Conservation (phyloP, 768 basidiomycete species). For the Tricholoma saponaceum region DNA sequence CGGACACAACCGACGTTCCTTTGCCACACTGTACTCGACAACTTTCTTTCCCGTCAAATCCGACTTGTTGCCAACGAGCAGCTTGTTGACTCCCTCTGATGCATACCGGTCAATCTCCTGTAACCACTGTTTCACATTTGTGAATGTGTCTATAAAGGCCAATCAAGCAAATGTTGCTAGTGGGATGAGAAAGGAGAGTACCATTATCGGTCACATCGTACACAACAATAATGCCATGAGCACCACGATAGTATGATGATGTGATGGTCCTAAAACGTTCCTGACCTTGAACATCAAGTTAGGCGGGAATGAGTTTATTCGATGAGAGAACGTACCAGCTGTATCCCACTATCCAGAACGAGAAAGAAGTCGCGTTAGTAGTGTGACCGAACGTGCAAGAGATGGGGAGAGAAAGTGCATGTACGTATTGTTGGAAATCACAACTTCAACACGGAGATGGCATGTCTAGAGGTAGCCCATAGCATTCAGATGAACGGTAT, state of each 20-base stretch:
- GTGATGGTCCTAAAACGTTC: slow-evolving; percentile 99
- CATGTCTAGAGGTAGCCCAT: neutral
- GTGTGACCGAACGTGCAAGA: neutral
- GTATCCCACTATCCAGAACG: slow-evolving; percentile 83
- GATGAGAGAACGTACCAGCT: slow-evolving; percentile 54
- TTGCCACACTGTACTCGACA: slow-evolving; percentile 84
- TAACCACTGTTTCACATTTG: slow-evolving; percentile 94
- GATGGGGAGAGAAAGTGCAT: neutral
- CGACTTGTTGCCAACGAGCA: slow-evolving; percentile 98
- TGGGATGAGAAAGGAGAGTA: slow-evolving; percentile 22
- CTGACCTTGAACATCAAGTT: slow-evolving; percentile 55
- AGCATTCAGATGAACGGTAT: neutral
- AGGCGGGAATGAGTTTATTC: neutral
- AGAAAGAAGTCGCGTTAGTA: slow-evolving; percentile 23
- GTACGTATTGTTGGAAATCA: neutral
- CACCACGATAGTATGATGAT: slow-evolving; percentile 98
- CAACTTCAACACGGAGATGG: neutral
- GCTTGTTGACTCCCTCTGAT: slow-evolving; percentile 97
- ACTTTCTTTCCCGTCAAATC: slow-evolving; percentile 97
- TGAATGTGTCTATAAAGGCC: slow-evolving; percentile 69
- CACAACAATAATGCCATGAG: slow-evolving; percentile 98
- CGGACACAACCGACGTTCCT: slow-evolving; percentile 42
- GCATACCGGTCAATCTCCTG: slow-evolving; percentile 95
- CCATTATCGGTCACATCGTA: slow-evolving; percentile 97
- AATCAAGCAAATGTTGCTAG: neutral